Evolutionary conservation across 139 green algal genomes (phyloP), one percentile per base, ranked within the genome.

Genomic region (Pleodorina starrii): DNA sequence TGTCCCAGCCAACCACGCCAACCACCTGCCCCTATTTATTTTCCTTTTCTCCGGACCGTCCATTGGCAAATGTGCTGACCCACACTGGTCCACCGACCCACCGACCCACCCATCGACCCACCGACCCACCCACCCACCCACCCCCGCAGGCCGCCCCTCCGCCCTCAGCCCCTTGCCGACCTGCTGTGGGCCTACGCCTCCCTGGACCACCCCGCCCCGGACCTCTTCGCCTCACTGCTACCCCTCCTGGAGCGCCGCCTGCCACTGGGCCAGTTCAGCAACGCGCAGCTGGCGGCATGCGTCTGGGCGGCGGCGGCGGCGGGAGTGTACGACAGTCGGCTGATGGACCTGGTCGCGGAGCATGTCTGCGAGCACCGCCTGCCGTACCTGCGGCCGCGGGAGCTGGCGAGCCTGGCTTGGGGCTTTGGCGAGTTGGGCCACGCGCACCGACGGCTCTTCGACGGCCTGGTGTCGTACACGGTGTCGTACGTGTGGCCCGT

Each of bases 291-390:
- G 32, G 57, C n/a, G 54, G 91, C 95, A 79, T 76, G 93, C 80
- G 85, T 91, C 14, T 95, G 91, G 89, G 87, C 89, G 25, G 88
- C 81, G 5, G 90, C 91, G 50, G 91, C 92, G 90, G 73, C 94
- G 44, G 74, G 66, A 5, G 89, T 95, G 69, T 81, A 91, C 12
- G 85, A 93, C 14, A 40, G 63, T 1, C 50, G 29, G 1, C 83
- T 96, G 38, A 88, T 96, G 89, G 57, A 86, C 5, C 88, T 86
- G 12, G 80, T 95, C 5, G 92, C 81, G 6, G 76, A 54, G 6
- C 40, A 57, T 14, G 27, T 57, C 21, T 11, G 27, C 54, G 57
- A 25, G 40, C 16, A 29, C 72, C 50, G 69, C 43, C 78, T 84
- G 51, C 44, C 4, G 19, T 40, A 32, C 17, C 43, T 90, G 21